Conservation (phyloP, 2,329 filamentous ascomycete species). For the Trichothecium roseum region DNA sequence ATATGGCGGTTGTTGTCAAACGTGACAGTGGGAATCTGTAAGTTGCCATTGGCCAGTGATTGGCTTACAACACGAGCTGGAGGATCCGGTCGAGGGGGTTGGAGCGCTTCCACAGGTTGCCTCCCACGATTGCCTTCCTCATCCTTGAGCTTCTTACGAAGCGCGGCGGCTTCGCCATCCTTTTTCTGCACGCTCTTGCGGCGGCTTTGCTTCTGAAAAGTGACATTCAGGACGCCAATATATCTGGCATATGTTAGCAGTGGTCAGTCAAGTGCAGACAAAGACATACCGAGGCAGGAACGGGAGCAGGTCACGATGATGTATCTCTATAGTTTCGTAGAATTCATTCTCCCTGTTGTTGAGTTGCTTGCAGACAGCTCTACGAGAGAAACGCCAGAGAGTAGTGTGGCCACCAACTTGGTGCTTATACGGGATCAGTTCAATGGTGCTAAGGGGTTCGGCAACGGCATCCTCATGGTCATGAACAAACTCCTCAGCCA, state of each 20-base stretch:
- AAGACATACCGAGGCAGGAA: slow-evolving; percentile 71
- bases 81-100: slow-evolving; percentile 9
- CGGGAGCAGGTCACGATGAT: slow-evolving; percentile 78
- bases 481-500: slow-evolving; percentile 12
- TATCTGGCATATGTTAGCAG: slow-evolving; percentile 48
- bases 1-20: slow-evolving; percentile 94
- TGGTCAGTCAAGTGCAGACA: slow-evolving; percentile 6
- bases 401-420: slow-evolving; percentile 97
- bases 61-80: slow-evolving; percentile 49
- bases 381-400: slow-evolving; percentile 87
- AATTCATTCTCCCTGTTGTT: slow-evolving; percentile 99
- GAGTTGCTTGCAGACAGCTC: slow-evolving; percentile 94
- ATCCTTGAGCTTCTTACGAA: slow-evolving; percentile 22
- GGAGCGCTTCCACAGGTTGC: slow-evolving; percentile 1
- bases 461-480: slow-evolving; percentile 32
- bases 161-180: slow-evolving; percentile 28
- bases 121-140: slow-evolving; percentile 5
- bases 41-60: slow-evolving; percentile 52
- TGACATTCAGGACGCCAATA: slow-evolving; percentile 93
- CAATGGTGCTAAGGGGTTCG: slow-evolving; percentile 76
- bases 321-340: slow-evolving; percentile 88
- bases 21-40: slow-evolving; percentile 76
- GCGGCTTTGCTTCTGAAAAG: slow-evolving; percentile 75
- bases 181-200: slow-evolving; percentile 46
- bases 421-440: slow-evolving; percentile 93